These are phyloP conservation scores for Candida loeiensis DNA, from an alignment of 805 yeast genomes.

Conservation along the genomic window DNA sequence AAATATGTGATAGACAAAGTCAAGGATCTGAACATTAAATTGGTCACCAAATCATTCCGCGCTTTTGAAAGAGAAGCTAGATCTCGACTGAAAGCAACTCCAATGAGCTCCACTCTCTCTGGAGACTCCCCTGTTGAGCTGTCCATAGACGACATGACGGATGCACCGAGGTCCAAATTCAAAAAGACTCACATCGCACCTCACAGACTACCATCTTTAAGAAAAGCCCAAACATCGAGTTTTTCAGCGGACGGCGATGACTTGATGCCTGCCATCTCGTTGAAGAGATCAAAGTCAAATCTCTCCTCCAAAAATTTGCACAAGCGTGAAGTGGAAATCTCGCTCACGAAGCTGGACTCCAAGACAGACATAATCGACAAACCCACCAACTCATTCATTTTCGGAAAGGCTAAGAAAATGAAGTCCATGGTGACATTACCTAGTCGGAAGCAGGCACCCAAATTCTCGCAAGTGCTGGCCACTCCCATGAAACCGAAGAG, in stretches of 20 bases:
- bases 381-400: constrained; percentile 24
- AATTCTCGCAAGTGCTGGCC: constrained; percentile 26
- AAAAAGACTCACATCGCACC: constrained; percentile 12
- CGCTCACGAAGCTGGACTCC: constrained; percentile 12
- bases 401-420: constrained; percentile 22
- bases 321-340: constrained; percentile 40
- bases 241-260: constrained; percentile 17
- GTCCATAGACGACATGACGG: no score
- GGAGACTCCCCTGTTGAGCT: no score
- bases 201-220: constrained; percentile 13
- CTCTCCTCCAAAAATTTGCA: constrained; percentile 37
- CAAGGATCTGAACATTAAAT: constrained; percentile 44
- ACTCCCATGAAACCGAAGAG: constrained; percentile 23
- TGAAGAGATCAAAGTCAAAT: constrained; percentile 39
- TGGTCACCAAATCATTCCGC: constrained; percentile 12
- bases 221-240: constrained; percentile 18
- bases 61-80: constrained; percentile 8
- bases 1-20: constrained; percentile 45
- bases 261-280: constrained; percentile 30
- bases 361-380: background rate
- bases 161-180: constrained; percentile 12
- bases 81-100: constrained; percentile 1
- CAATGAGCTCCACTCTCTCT: constrained; percentile 7
- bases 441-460: background rate
- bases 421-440: constrained; percentile 2